phyloP scores from a whole-genome alignment of 495 filamentous ascomycete species.

The Aspergillus indologenus region DNA sequence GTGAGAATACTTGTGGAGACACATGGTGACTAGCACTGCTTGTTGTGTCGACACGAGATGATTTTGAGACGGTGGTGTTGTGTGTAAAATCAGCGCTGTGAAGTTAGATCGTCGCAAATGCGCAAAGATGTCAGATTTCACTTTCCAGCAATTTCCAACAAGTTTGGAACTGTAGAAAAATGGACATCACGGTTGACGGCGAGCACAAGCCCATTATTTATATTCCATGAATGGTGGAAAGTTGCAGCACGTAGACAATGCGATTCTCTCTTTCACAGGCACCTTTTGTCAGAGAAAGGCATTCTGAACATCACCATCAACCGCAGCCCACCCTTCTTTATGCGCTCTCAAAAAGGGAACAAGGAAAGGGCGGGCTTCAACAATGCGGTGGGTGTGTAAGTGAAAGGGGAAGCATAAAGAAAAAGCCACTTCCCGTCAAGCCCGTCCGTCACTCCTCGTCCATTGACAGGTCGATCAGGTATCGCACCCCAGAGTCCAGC shows the following conservation, averaged over 20 bases:
- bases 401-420: too few species aligned
- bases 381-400: too few species aligned
- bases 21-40: slow-evolving; percentile 21
- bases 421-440: too few species aligned
- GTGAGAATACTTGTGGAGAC: slow-evolving; percentile 28
- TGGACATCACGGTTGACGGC: too few species aligned
- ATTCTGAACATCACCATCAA: background rate
- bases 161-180: too few species aligned
- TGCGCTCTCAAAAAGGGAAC: background rate
- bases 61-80: background rate
- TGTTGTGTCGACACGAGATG: too few species aligned
- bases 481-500: slow-evolving; percentile 36
- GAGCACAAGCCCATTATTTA: too few species aligned
- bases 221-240: too few species aligned
- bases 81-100: too few species aligned
- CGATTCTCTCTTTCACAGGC: background rate
- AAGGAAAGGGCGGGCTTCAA: background rate
- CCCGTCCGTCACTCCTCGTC: background rate
- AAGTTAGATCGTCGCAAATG: background rate
- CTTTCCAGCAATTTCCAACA: too few species aligned
- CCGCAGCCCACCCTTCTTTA: background rate
- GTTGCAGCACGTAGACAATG: background rate
- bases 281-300: background rate
- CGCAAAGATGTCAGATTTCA: too few species aligned
- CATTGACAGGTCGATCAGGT: slow-evolving; percentile 27